Conservation (phyloP, 345 rosid genomes). For the Noccaea caerulescens region DNA sequence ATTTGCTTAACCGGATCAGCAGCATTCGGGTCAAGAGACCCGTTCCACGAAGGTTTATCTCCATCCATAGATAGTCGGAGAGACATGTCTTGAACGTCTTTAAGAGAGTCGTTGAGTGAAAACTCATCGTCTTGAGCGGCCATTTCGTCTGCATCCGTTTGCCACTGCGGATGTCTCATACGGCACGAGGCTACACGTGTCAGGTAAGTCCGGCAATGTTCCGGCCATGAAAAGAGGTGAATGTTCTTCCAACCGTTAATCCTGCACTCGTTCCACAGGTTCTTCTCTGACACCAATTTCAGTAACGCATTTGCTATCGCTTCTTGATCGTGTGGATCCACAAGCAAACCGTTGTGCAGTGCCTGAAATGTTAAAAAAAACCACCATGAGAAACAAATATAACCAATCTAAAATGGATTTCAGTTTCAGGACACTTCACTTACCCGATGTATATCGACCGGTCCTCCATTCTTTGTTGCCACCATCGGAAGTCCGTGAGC, state of each 20-base stretch:
- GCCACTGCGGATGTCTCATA: constrained; percentile 97
- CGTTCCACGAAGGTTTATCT: constrained; percentile 66
- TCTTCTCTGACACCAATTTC: constrained; percentile 90
- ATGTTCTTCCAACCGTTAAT: constrained; percentile 96
- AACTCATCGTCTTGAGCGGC: constrained; percentile 62
- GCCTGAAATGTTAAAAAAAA: constrained; percentile 52
- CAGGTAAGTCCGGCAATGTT: constrained; percentile 94
- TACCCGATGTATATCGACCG: constrained; percentile 89
- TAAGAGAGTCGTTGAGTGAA: constrained; percentile 86
- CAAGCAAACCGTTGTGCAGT: constrained; percentile 86
- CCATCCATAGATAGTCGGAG: constrained; percentile 93
- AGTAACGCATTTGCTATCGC: constrained; percentile 86
- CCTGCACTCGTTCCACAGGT: constrained; percentile 83
- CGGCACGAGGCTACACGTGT: constrained; percentile 92
- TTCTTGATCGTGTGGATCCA: constrained; percentile 92
- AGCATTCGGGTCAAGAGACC: constrained; percentile 52
- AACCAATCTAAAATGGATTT: not conserved
- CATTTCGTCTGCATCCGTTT: constrained; percentile 78
- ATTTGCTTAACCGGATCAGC: constrained; percentile 74
- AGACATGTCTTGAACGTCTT: constrained; percentile 93
- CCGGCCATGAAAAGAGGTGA: constrained; percentile 97
- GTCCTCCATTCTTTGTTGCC: constrained; percentile 97
- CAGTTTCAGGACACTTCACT: constrained; percentile 29
- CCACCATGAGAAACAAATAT: constrained; percentile 8
- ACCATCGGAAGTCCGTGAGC: constrained; percentile 99